Evolutionary conservation across 805 yeast genomes (phyloP), one percentile per base, ranked within the genome.

Genomic region (Kazachstania bromeliacearum): DNA sequence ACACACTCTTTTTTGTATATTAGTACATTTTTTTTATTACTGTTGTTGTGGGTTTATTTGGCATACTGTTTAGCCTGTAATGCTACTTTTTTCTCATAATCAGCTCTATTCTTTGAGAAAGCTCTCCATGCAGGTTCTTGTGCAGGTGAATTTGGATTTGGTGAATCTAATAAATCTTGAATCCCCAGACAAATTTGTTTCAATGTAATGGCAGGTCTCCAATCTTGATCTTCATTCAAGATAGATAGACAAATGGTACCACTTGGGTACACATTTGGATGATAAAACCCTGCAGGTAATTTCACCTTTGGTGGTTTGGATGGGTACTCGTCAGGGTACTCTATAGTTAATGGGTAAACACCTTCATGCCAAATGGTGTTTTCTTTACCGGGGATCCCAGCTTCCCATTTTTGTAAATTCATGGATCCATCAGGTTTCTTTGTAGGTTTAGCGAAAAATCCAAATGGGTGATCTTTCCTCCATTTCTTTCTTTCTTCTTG

Each of bases 391-490:
- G 98, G 98, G 37, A 92, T 82, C 18, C 97, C 97, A 13, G 95
- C 94, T 12, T 75, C 76, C 99, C 99, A 92, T 51, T 63, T 71
- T 53, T 82, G 81, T 43, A 92, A 67, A 59, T 92, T 87, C 43
- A 92, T 66, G 0, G 85, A 66, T 3, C 98, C 98, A 52, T 87
- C 95, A 2, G 66, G 51, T n/a, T 70, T 66, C 57, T 83, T 88
- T 18, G 64, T 55, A 10, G 99, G 99, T 53, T 85, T 84, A 26
- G 99, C 99, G 47, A 64, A 88, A 61, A 92, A 92, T 6, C 97
- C 97, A 61, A 88, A 92, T 0, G 99, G 99, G 57, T 92, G 99
- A 58, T 87, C 96, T 58, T 85, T 89, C 48, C 99, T 77, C 99
- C 99, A 92, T 59, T 82, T 85, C 62, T 88, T 89, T 60, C 98